phyloP scores from a whole-genome alignment of 257 asterid species.

The Oldenlandia corymbosa region DNA sequence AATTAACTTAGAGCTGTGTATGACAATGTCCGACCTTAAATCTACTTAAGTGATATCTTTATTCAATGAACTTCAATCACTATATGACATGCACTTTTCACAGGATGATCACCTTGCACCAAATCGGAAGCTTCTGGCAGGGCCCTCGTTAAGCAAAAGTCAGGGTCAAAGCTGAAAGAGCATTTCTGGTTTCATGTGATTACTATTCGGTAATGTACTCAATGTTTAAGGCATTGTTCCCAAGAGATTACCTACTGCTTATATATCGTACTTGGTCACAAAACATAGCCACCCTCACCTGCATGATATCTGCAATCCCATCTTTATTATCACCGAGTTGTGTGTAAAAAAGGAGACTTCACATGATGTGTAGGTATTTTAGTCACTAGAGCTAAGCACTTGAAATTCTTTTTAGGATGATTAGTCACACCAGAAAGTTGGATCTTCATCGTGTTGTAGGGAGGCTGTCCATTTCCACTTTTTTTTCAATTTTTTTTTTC shows the following conservation, averaged over 20 bases:
- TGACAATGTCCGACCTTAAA: neutral
- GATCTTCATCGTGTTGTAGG: too few relatives aligned
- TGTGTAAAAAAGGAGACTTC: neutral
- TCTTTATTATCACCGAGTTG: neutral
- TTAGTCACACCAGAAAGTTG: neutral
- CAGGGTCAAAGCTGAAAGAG: slow-evolving; percentile 55
- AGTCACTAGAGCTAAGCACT: neutral
- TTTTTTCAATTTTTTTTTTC: too few relatives aligned
- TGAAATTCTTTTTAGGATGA: neutral
- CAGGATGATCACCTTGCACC: slow-evolving; percentile 85
- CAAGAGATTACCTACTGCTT: neutral
- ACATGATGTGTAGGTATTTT: neutral
- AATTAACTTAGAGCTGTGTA: neutral
- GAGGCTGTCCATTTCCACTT: too few relatives aligned
- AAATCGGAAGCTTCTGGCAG: slow-evolving; percentile 64
- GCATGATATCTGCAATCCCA: neutral
- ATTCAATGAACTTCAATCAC: slow-evolving; percentile 9
- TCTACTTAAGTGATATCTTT: neutral
- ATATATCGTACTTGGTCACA: too few relatives aligned
- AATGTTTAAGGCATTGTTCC: slow-evolving; percentile 14
- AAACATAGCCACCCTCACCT: neutral
- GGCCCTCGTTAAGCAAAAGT: slow-evolving; percentile 68
- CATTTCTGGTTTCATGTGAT: slow-evolving; percentile 10
- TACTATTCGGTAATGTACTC: slow-evolving; percentile 32
- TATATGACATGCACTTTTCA: slow-evolving; percentile 21